Evolutionary conservation across 2,329 filamentous ascomycete species (phyloP), one percentile per base, ranked within the genome.

Genomic region (Botrytis aclada): DNA sequence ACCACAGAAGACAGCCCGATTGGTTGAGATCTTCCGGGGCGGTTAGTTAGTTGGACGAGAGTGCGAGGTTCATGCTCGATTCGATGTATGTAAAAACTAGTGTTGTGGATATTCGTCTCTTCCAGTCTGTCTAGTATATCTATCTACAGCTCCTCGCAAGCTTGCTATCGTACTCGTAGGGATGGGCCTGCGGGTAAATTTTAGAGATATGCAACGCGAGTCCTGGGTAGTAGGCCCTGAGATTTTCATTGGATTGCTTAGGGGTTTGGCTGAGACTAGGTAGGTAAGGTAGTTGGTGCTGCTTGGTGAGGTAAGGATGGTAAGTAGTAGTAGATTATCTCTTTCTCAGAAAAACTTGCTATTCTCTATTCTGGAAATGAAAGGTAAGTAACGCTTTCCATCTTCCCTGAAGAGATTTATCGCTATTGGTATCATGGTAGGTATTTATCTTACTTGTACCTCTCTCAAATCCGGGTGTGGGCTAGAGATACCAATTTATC

Each of bases 161-260:
- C 47, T 29, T n/a, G 25, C 47, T n/a, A n/a, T n/a, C n/a, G n/a
- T n/a, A 29, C 12, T n/a, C 25, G 51, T 29, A 56, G n/a, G 14
- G 51, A 29, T 18, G n/a, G 6, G n/a, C 7, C 14, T 29, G n/a
- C 16, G 18, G 9, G 6, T 56, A 7, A 29, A 16, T 3, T 3
- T 18, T 29, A 18, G 14, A 56, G 51, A 56, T 32, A 18, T 18
- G 14, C 51, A 29, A 56, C n/a, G 32, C 3, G 32, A 29, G 4
- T 1, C 16, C 51, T 54, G 7, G 2, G n/a, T 9, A 1, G 6
- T 1, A 29, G 51, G 6, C 18, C 3, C 8, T 1, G 51, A 18
- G 51, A 18, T 9, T 56, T 4, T 2, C 6, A 56, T 32, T 32
- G 14, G 14, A 29, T 56, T 56, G n/a, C 8, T 18, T 29, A 14